Evolutionary conservation across 1,284 basidiomycete genomes (phyloP).

Genomic region (Gymnopus androsaceus): DNA sequence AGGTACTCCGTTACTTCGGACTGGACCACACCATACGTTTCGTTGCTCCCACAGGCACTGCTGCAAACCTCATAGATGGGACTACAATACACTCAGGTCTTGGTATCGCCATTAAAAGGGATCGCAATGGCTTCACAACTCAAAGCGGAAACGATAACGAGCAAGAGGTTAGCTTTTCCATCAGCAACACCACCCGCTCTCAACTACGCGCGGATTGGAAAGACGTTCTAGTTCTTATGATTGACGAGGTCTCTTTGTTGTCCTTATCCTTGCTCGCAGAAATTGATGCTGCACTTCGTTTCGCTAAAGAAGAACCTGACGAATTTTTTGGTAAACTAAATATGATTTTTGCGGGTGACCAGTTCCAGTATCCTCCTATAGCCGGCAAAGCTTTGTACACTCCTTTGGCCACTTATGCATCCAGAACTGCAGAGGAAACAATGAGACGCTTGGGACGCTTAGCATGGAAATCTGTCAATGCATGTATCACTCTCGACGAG

Average conservation of each 20-base stretch:
- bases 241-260: conserved; percentile 36
- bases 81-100: conserved; percentile 28
- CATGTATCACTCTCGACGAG: background rate
- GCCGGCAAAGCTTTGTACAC: conserved; percentile 26
- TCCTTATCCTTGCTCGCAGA: conserved; percentile 24
- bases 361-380: conserved; percentile 19
- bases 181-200: conserved; percentile 11
- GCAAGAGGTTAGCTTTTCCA: background rate
- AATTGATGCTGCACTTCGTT: conserved; percentile 26
- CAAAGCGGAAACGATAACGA: background rate
- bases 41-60: conserved; percentile 31
- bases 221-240: conserved; percentile 20
- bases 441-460: background rate
- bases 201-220: conserved; percentile 15
- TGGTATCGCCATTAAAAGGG: background rate
- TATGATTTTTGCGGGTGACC: conserved; percentile 35
- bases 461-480: conserved; percentile 10
- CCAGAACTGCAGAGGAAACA: background rate
- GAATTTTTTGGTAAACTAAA: conserved; percentile 33
- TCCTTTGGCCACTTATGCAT: conserved; percentile 8
- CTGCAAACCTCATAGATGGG: conserved; percentile 28
- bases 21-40: conserved; percentile 25
- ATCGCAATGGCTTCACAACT: background rate
- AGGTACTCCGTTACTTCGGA: conserved; percentile 24
- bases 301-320: conserved; percentile 25